Evolutionary conservation across 495 filamentous ascomycete species (phyloP), one percentile per base, ranked within the genome.

Genomic region (Mycothermus thermophilus): DNA sequence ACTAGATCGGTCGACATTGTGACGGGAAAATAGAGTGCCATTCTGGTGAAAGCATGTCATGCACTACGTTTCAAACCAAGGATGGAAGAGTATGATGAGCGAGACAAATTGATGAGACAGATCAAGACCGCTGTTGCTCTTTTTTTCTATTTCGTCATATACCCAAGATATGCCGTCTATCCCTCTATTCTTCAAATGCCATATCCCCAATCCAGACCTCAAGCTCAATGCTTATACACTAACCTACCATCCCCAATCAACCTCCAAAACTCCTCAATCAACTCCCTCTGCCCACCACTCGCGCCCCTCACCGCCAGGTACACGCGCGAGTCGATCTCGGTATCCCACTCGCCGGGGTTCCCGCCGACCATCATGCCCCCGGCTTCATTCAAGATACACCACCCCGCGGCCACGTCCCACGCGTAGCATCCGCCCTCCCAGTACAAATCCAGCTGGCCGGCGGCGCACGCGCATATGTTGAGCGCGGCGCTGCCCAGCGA

Each of bases 351-450:
- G 3, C 80, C 84, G 0, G 76, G 74, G 50, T 87, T 92, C 3
- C 77, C 82, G 49, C 77, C 72, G 3, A 72, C 83, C 53, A 93
- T 74, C 24, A 76, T 67, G 1, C 87, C 87, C 0, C 87, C 88
- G 0, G 85, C 82, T 58, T 95, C 88, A 14, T 61, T 64, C 12
- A 95, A 59, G 44, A 95, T 81, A 20, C 86, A 77, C 88, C 87
- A 93, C 0, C 76, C 88, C 6, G 88, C 87, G 44, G 78, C 80
- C 9, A 93, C 84, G 61, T 95, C 87, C 87, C 87, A 94, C 18
- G 81, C 83, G 79, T 83, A 94, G 53, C 81, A 88, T 6, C 88
- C 87, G 10, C 82, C 84, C 49, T 95, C 87, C 87, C 88, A 95
- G 46, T 92, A 94, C 20, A 76, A 34, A 59, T 95, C 87, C 20